A percentile compares a stretch with the other conserved stretches of the same genome.
These are phyloP conservation scores for Penicillium flavigenum DNA, from an alignment of 495 filamentous ascomycete species.

Conservation along the genomic window DNA sequence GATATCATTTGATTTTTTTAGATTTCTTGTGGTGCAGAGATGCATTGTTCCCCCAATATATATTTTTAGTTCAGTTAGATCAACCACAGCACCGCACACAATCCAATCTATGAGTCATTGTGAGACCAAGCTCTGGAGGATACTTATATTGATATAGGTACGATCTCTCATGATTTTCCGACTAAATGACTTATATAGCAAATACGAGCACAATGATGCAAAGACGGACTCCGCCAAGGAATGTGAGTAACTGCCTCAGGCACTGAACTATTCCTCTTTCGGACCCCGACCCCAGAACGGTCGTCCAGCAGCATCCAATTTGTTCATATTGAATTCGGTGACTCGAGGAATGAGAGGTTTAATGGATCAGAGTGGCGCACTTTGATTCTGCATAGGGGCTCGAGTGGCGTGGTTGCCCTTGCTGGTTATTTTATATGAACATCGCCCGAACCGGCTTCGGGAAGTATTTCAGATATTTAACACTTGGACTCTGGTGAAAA, in stretches of 20 bases:
- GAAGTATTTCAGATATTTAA: not conserved
- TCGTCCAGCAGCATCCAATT: not conserved
- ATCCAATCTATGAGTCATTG: not conserved
- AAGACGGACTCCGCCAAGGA: not conserved
- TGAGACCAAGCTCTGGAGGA: not conserved
- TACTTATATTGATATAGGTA: not conserved
- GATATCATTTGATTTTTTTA: not conserved
- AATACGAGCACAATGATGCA: not conserved
- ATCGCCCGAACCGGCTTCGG: not conserved
- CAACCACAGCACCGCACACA: not conserved
- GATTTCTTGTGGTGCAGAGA: not conserved
- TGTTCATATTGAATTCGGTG: not conserved
- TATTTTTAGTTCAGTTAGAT: not conserved
- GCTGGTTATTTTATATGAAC: not conserved
- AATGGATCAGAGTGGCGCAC: not conserved
- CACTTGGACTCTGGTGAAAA: not conserved
- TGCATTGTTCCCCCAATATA: not conserved
- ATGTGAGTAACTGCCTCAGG: slow-evolving; percentile 4
- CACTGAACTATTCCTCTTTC: slow-evolving; percentile 27
- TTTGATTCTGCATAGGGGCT: not conserved
- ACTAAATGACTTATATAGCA: not conserved
- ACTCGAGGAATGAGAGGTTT: not conserved
- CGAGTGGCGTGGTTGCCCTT: not conserved
- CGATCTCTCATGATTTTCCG: not conserved
- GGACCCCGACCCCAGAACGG: slow-evolving; percentile 31